Evolutionary conservation across 2,329 filamentous ascomycete species (phyloP), one percentile per base, ranked within the genome.

Genomic region (Dryadomyces quercivorus): DNA sequence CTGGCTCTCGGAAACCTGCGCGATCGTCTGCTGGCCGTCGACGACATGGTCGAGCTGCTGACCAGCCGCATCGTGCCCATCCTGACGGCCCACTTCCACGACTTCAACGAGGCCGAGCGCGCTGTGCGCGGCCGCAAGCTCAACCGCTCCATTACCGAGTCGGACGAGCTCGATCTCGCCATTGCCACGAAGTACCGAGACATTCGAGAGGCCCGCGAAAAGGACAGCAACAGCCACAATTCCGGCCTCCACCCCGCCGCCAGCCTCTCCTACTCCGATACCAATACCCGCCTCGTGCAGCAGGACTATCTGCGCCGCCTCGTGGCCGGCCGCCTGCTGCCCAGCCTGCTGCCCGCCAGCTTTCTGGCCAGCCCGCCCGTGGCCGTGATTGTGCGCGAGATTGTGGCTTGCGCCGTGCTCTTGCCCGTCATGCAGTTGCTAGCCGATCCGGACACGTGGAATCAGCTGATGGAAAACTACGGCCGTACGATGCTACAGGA

Each of bases 391-490:
- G 78, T 96, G 57, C 84, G 87, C 61, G 94, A 98, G 70, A 85
- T 98, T 57, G 81, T 96, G n/a, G 78, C 89, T 21, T 96, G 93
- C 67, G 88, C 89, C n/a, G 84, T 98, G 43, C 73, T 98, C 42
- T 84, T 82, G 45, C 93, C 93, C 0, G 72, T 94, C 21, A 76
- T 96, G 65, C 82, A 85, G 62, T 74, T 90, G 58, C 73, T 98
- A 18, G 81, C 88, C 5, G 92, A 98, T 61, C 91, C 94, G 1
- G 94, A 98, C 70, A 95, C 86, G 9, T 98, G 92, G 92, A 97
- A 98, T 63, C 91, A 96, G 67, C 70, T 95, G 57, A 89, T 97
- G 77, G 92, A 97, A 68, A 91, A 85, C 55, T 89, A 85, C 68
- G 86, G 90, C 18, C 84, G 88, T 51, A 85, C 86, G 26, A 85